Evolutionary conservation across 108 stramenopile species (phyloP), one percentile per base, ranked within the genome.

Genomic region (Nitzschia sp.): DNA sequence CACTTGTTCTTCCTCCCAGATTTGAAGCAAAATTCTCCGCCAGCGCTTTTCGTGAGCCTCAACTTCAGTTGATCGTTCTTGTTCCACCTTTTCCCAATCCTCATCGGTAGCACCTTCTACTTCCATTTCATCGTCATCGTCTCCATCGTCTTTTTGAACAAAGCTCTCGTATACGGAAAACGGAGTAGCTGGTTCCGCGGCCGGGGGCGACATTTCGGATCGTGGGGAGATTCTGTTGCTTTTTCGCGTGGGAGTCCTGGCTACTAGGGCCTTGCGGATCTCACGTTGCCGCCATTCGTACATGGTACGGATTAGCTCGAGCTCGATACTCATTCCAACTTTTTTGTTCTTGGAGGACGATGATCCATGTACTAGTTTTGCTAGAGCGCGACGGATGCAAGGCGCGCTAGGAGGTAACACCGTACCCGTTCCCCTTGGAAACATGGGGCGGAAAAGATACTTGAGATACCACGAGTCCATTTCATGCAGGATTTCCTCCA

Each of bases 361-460:
- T n/a, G 34, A 38, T 5, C 61, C 60, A 27, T 42, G 63, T 32
- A 77, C 71, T 13, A 75, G 63, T 64, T 78, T 83, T 3, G 59
- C 47, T 38, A 82, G 19, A 17, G 72, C 72, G 8, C 48, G 58
- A 33, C 76, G 82, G 53, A 82, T 71, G 31, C 66, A 74, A 30
- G 15, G 3, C 15, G 55, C 59, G 3, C 60, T 55, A 13, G 82
- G 82, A 17, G 82, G 65, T 31, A 73, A 51, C 9, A 77, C 72
- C n/a, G 71, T 76, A 23, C 83, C 83, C 26, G 59, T 71, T 13
- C 78, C 83, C 6, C 83, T 64, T 25, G 75, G 78, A 45, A 70
- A 72, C 24, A 66, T 63, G 1, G 83, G 83, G 26, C 83, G 83
- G 38, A 84, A 84, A 18, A 84, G 54, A 45, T 53, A 66, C 49